A percentile compares a stretch with the other conserved stretches of the same genome.
Conservation (phyloP, 176 grass and related monocot genomes). For the Lolium perenne region DNA sequence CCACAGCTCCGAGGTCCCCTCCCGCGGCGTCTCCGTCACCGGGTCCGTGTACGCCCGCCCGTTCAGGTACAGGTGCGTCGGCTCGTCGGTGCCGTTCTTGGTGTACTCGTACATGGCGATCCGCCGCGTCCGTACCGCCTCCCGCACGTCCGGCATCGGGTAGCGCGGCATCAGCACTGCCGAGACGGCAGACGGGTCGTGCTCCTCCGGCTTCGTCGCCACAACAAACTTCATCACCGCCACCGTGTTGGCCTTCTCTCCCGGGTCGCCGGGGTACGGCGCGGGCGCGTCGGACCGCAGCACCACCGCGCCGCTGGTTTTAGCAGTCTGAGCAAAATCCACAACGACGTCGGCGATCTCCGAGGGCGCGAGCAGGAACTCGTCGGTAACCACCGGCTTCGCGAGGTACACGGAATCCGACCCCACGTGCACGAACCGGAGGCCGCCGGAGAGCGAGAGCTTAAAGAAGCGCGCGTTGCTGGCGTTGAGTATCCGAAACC, state of each 20-base stretch:
- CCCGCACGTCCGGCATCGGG: constrained; percentile 23
- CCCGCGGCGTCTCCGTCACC: constrained; percentile 78
- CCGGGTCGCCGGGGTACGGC: constrained; percentile 84
- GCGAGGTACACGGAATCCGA: constrained; percentile 68
- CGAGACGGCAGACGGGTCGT: constrained; percentile 54
- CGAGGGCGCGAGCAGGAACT: constrained; percentile 60
- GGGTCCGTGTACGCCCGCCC: constrained; percentile 62
- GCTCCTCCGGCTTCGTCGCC: constrained; percentile 30
- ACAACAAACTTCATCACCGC: constrained; percentile 84
- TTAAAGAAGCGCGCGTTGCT: constrained; percentile 86
- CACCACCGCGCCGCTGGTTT: not conserved
- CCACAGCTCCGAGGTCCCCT: constrained; percentile 80
- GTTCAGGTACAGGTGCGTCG: constrained; percentile 94
- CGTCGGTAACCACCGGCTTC: constrained; percentile 28
- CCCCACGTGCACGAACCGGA: constrained; percentile 56
- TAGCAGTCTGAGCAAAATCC: constrained; percentile 45
- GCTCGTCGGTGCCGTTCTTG: constrained; percentile 60
- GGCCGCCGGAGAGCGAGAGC: constrained; percentile 51
- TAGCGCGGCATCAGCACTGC: constrained; percentile 43
- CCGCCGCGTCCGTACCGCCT: constrained; percentile 38
- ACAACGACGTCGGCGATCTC: constrained; percentile 76
- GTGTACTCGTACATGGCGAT: constrained; percentile 92
- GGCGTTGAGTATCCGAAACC: constrained; percentile 80
- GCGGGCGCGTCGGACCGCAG: constrained; percentile 69
- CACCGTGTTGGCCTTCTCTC: constrained; percentile 53